Evolutionary conservation across 1,284 basidiomycete genomes (phyloP).

Genomic region (Irpex lacteus): DNA sequence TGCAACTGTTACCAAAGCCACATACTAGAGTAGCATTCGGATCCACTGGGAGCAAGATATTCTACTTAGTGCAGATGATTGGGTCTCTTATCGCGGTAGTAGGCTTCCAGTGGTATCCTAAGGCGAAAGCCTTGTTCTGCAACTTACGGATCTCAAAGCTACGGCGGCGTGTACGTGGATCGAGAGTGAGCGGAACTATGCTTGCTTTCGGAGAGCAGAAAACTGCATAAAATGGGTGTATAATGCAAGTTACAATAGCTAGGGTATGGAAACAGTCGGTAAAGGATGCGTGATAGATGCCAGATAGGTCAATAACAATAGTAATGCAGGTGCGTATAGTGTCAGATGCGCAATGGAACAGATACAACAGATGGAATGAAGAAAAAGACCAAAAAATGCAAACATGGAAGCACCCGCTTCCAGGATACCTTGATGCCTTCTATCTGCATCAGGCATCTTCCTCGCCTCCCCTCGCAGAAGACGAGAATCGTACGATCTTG

Average conservation of each 20-base stretch:
- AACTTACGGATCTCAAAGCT: no score
- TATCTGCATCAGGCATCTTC: background rate
- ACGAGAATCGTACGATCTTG: slow-evolving; percentile 57
- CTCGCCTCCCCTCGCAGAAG: slow-evolving; percentile 7
- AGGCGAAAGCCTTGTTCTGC: no score
- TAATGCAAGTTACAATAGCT: background rate
- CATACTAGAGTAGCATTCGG: no score
- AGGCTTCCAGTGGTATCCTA: no score
- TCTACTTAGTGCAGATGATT: no score
- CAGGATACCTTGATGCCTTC: background rate
- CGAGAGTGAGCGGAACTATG: no score
- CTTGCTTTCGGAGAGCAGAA: no score
- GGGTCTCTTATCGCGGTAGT: no score
- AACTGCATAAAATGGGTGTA: no score
- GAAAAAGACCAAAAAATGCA: background rate
- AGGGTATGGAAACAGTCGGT: background rate
- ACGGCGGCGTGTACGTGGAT: no score
- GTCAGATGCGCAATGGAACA: background rate
- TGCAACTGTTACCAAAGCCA: no score
- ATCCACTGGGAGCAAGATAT: no score
- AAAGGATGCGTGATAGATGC: background rate
- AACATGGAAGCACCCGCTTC: background rate
- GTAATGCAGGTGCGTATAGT: background rate
- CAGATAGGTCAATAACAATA: slow-evolving; percentile 1
- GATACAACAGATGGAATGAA: background rate